Evolutionary conservation across 2,329 filamentous ascomycete genomes (phyloP), one percentile per base, ranked within the genome.

Genomic region (Phaeosphaeria sp.): DNA sequence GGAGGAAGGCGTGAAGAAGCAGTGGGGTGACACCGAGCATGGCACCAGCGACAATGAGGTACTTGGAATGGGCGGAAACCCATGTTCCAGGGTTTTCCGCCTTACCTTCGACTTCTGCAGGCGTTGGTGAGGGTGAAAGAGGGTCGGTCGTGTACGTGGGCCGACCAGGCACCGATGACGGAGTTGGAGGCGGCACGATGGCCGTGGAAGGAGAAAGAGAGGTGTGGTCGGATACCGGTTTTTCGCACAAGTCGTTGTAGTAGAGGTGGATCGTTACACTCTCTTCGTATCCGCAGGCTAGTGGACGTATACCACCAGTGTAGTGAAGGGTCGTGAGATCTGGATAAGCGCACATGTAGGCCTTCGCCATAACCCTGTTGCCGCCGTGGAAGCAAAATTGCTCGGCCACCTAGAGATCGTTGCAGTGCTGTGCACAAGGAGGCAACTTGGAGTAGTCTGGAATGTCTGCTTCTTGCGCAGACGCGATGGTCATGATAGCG

Each of bases 1-100:
- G 25, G 46, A 43, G 3, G 20, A 49, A 49, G 23, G 46, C 46
- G 25, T 20, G 25, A 17, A 18, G 18, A 30, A 44, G 17, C 5
- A 58, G 18, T 15, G 58, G 79, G 60, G 96, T 90, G 52, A 82
- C 89, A 58, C 94, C 80, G 44, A 89, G 83, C 25, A 96, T 83
- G 60, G 94, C 80, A 63, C 92, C 88, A 52, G 95, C 82, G 84
- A 95, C 92, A 61, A 94, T 83, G 46, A 96, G 86, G 91, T 91
- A 96, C 80, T 88, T 84, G 81, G 86, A 92, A 76, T 94, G 91
- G 25, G 81, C 83, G 7, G 84, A 82, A 50, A 91, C 78, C 90
- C 90, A 60, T 62, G 41, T 56, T 68, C 69, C 67, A 70, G 44
- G 53, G 56, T 22, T 54, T 49, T 17, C 54, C 48, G 46, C 58